Conservation (phyloP, 768 basidiomycete species). For the Strobilomyces confusus region DNA sequence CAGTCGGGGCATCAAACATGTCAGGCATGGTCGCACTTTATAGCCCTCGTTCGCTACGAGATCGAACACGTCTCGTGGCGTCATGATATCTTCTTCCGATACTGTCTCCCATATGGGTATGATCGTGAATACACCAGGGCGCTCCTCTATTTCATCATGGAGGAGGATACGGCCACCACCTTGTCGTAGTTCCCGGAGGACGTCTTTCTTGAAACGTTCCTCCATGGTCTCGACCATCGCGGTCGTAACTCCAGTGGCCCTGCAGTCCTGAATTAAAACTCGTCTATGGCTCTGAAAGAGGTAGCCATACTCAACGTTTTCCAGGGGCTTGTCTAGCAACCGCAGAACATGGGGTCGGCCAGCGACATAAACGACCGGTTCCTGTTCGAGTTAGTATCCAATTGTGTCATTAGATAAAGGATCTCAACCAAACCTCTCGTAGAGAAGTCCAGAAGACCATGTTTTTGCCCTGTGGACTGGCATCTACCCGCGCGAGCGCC, state of each 20-base stretch:
- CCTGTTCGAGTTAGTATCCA: slow-evolving; percentile 39
- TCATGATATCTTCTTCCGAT: slow-evolving; percentile 76
- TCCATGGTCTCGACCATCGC: slow-evolving; percentile 92
- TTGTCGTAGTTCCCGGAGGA: slow-evolving; percentile 72
- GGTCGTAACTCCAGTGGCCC: slow-evolving; percentile 92
- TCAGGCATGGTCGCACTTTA: slow-evolving; percentile 35
- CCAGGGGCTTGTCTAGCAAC: slow-evolving; percentile 79
- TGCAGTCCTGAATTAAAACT: slow-evolving; percentile 25
- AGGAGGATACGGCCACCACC: slow-evolving; percentile 76
- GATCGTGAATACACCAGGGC: slow-evolving; percentile 84
- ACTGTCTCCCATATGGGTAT: slow-evolving; percentile 95
- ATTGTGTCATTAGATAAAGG: background rate
- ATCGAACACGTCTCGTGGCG: slow-evolving; percentile 78
- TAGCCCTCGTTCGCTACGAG: slow-evolving; percentile 75
- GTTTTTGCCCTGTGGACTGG: slow-evolving; percentile 71
- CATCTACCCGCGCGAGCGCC: slow-evolving; percentile 76
- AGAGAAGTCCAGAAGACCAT: slow-evolving; percentile 92
- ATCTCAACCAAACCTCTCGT: slow-evolving; percentile 61
- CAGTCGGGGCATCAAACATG: background rate
- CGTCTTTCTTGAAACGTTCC: slow-evolving; percentile 78
- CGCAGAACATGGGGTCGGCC: slow-evolving; percentile 90
- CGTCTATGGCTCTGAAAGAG: background rate
- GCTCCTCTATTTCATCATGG: slow-evolving; percentile 94
- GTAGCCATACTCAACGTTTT: slow-evolving; percentile 82
- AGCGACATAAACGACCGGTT: slow-evolving; percentile 88